phyloP scores from a whole-genome alignment of 1,139 yeast genomes.

The Kodamaea ohmeri region DNA sequence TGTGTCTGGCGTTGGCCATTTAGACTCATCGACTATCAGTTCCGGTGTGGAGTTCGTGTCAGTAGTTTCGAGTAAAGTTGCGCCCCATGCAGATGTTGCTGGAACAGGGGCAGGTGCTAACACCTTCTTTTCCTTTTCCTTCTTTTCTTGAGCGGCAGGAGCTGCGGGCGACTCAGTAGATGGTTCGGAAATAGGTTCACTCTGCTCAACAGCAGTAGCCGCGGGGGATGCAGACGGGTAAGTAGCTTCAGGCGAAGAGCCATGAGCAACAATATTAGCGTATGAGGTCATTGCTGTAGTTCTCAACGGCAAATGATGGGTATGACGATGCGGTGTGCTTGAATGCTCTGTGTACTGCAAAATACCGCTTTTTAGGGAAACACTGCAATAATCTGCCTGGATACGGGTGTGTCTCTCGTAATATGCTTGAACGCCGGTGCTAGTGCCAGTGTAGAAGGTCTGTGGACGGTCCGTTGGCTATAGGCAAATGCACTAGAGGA shows the following conservation, averaged over 20 bases:
- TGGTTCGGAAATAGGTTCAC: conserved; percentile 2
- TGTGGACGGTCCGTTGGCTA: conserved; percentile 2
- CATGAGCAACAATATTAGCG: conserved; percentile 45
- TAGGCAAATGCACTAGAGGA: conserved; percentile 4
- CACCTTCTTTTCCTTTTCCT: conserved; percentile 27
- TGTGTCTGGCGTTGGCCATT: conserved; percentile 60
- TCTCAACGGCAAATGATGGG: neutral
- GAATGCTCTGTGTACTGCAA: conserved; percentile 4
- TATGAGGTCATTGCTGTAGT: conserved; percentile 22
- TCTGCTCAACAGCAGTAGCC: conserved; percentile 13
- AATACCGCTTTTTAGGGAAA: neutral
- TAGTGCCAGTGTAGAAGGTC: neutral
- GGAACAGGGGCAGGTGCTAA: conserved; percentile 82
- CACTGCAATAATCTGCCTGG: neutral
- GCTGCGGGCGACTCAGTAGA: neutral
- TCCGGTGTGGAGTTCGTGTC: conserved; percentile 16
- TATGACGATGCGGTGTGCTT: conserved; percentile 1
- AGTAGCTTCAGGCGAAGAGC: conserved; percentile 7
- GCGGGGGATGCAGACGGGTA: conserved; percentile 7
- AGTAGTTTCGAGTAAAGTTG: conserved; percentile 28
- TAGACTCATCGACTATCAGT: conserved; percentile 40
- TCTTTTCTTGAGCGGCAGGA: neutral
- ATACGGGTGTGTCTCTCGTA: neutral
- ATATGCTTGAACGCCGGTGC: conserved; percentile 1
- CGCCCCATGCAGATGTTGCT: conserved; percentile 67